Conservation (phyloP, 2,329 filamentous ascomycete genomes). For the Penicillium sp. region DNA sequence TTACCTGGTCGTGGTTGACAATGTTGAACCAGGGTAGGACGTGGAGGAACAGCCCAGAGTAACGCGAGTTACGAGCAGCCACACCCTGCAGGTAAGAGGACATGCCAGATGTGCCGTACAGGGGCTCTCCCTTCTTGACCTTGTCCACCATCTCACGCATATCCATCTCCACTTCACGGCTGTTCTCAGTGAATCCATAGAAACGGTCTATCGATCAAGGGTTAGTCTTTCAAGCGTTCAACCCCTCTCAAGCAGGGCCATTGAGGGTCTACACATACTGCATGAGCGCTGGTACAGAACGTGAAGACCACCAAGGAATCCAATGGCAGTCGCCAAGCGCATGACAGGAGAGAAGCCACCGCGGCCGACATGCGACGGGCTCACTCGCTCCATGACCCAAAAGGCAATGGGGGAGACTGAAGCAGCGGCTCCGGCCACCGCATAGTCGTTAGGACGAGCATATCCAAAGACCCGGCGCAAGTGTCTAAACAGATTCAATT, state of each 20-base stretch:
- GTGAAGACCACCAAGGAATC: conserved; percentile 71
- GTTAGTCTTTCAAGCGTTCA: conserved; percentile 5
- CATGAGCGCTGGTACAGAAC: conserved; percentile 78
- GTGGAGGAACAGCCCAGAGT: conserved; percentile 75
- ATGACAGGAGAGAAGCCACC: conserved; percentile 77
- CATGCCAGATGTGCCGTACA: conserved; percentile 76
- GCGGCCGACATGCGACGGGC: conserved; percentile 76
- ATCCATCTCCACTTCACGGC: conserved; percentile 87
- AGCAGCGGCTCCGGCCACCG: conserved; percentile 60
- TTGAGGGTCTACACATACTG: conserved; percentile 53
- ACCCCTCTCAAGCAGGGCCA: background rate
- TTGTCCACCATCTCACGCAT: conserved; percentile 98
- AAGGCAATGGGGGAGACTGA: conserved; percentile 69
- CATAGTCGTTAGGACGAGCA: conserved; percentile 79
- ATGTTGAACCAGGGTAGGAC: conserved; percentile 97
- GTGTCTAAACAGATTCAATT: conserved; percentile 54
- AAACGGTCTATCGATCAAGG: conserved; percentile 64
- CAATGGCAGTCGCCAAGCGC: conserved; percentile 69
- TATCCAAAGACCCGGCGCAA: conserved; percentile 85
- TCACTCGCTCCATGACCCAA: conserved; percentile 72
- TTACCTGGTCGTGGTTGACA: conserved; percentile 77
- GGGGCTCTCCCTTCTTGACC: conserved; percentile 82
- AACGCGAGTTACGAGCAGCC: conserved; percentile 85
- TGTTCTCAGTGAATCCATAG: conserved; percentile 90
- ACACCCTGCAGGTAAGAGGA: conserved; percentile 91